These are phyloP conservation scores for Komagataella pseudopastoris DNA, from an alignment of 805 yeast genomes.

Conservation along the genomic window DNA sequence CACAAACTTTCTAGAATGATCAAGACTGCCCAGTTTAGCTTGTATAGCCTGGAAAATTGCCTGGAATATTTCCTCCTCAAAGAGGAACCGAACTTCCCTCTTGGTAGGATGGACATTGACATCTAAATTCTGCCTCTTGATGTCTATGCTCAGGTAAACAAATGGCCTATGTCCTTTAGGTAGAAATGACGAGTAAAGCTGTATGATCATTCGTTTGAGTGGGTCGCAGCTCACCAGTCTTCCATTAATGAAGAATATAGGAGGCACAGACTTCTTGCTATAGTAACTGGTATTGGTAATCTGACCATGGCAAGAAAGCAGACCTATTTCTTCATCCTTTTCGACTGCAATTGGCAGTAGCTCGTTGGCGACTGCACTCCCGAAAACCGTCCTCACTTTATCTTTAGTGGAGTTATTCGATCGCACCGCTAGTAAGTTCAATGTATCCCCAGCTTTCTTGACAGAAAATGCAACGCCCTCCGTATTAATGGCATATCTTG, in stretches of 20 bases:
- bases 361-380: constrained; percentile 54
- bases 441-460: constrained; percentile 67
- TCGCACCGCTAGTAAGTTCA: constrained; percentile 49
- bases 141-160: constrained; percentile 55
- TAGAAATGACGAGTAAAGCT: constrained; percentile 48
- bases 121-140: constrained; percentile 63
- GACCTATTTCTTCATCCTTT: constrained; percentile 28
- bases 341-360: constrained; percentile 33
- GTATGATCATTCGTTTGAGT: constrained; percentile 49
- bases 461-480: constrained; percentile 60
- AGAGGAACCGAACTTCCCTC: constrained; percentile 73
- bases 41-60: constrained; percentile 36
- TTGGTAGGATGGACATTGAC: constrained; percentile 96
- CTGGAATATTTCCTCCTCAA: constrained; percentile 79
- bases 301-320: constrained; percentile 39
- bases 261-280: constrained; percentile 50
- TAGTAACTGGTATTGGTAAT: constrained; percentile 61
- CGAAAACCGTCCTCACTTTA: constrained; percentile 62
- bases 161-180: constrained; percentile 77
- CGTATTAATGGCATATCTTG: constrained; percentile 71
- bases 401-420: constrained; percentile 39
- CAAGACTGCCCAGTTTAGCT: constrained; percentile 37
- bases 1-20: constrained; percentile 53
- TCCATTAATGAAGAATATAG: constrained; percentile 75
- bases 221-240: constrained; percentile 79